Evolutionary conservation across 345 rosid species (phyloP).

Genomic region (Gynandropsis gynandra): DNA sequence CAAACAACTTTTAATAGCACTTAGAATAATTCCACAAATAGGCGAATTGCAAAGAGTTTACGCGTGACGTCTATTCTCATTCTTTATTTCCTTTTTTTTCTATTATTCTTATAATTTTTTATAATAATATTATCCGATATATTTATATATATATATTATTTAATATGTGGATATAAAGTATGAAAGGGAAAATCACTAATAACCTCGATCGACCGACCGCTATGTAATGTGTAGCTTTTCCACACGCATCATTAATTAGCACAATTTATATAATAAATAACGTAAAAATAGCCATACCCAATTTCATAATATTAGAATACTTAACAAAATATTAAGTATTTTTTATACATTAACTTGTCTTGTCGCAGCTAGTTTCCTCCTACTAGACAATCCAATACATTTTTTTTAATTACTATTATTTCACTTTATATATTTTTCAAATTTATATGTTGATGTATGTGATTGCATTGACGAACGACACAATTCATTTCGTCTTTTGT

Average conservation of each 20-base stretch:
- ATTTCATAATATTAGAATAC: too few species aligned
- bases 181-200: background rate
- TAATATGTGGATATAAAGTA: conserved; percentile 23
- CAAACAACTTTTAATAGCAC: conserved; percentile 30
- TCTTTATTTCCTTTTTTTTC: conserved; percentile 11
- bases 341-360: conserved; percentile 30
- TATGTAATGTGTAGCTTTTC: too few species aligned
- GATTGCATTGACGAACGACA: too few species aligned
- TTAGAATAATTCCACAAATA: conserved; percentile 27
- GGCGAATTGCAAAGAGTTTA: conserved; percentile 19
- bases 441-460: too few species aligned
- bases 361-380: conserved; percentile 27
- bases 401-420: background rate
- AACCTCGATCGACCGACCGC: too few species aligned
- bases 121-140: background rate
- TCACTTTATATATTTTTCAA: conserved; percentile 6
- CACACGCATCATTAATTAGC: too few species aligned
- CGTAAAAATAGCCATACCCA: too few species aligned
- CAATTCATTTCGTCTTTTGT: too few species aligned
- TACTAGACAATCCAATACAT: conserved; percentile 30
- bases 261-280: background rate
- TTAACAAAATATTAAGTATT: too few species aligned
- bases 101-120: background rate
- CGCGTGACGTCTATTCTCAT: conserved; percentile 26
- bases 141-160: conserved; percentile 4